Evolutionary conservation across 768 basidiomycete genomes (phyloP).

Genomic region (Amanita brunnescens): DNA sequence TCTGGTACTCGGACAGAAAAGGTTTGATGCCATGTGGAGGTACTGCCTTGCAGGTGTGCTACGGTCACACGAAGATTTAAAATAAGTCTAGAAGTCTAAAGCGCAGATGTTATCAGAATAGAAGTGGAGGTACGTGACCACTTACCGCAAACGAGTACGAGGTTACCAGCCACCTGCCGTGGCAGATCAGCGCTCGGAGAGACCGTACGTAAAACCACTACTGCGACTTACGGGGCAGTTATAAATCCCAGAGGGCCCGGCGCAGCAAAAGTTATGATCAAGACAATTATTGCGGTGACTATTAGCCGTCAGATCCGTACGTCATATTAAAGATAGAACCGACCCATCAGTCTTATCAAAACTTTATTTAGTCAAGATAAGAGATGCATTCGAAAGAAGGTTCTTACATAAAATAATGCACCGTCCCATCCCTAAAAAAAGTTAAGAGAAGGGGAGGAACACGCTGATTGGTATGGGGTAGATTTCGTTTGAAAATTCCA

Average conservation of each 20-base stretch:
- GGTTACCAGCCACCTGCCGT: neutral
- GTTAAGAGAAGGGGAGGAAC: neutral
- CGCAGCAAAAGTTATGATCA: neutral
- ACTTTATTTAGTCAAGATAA: neutral
- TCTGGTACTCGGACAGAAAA: neutral
- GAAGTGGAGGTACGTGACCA: neutral
- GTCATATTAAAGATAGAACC: neutral
- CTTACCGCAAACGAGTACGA: neutral
- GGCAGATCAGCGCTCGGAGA: neutral
- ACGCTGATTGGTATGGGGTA: neutral
- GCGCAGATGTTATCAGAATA: neutral
- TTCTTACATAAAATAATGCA: conserved; percentile 1
- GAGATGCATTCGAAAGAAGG: neutral
- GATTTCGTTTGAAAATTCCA: neutral
- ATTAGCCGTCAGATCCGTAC: neutral
- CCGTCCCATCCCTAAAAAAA: neutral
- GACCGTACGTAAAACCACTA: neutral
- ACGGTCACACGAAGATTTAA: conserved; percentile 1
- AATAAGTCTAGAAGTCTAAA: neutral
- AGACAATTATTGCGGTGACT: neutral
- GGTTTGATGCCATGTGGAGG: neutral
- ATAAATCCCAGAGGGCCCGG: neutral
- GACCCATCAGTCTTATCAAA: neutral
- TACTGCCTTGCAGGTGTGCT: neutral
- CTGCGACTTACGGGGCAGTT: neutral